Percentiles rank a stretch among this genome's conserved stretches.
These are phyloP conservation scores for Leccinum fuscescens DNA, from an alignment of 1,284 basidiomycete species.

Conservation along the genomic window DNA sequence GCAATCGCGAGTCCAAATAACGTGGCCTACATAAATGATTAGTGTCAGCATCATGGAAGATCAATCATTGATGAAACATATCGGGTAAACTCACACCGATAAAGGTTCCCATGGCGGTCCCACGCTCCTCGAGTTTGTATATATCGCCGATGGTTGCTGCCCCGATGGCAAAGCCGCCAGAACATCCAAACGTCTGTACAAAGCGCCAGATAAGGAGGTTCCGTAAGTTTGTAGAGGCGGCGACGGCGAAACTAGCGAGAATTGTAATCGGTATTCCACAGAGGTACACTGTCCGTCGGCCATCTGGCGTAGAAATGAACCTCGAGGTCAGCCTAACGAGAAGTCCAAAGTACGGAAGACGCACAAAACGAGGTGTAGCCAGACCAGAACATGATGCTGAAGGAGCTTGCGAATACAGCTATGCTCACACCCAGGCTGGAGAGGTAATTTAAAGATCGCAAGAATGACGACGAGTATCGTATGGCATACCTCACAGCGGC, in stretches of 20 bases:
- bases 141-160: slow-evolving; percentile 51
- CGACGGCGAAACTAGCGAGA: slow-evolving; percentile 43
- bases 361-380: slow-evolving; percentile 27
- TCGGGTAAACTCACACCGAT: slow-evolving; percentile 34
- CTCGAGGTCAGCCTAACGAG: background rate
- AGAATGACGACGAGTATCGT: background rate
- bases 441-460: background rate
- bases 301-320: slow-evolving; percentile 30
- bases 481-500: slow-evolving; percentile 41
- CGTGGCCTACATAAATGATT: slow-evolving; percentile 34
- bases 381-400: background rate
- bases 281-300: slow-evolving; percentile 44
- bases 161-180: slow-evolving; percentile 42
- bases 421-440: slow-evolving; percentile 30
- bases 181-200: slow-evolving; percentile 45
- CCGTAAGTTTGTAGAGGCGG: slow-evolving; percentile 34
- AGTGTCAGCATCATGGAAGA: background rate
- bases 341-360: slow-evolving; percentile 5
- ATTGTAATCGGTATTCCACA: slow-evolving; percentile 46
- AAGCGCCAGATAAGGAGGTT: slow-evolving; percentile 46
- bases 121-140: slow-evolving; percentile 44
- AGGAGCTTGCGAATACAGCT: slow-evolving; percentile 23
- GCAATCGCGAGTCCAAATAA: slow-evolving; percentile 46
- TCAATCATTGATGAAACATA: background rate
- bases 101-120: slow-evolving; percentile 48